A percentile compares a stretch with the other conserved stretches of the same genome.
Evolutionary conservation across 306 rosid genomes (phyloP).

Genomic region (Rubus idaeus): DNA sequence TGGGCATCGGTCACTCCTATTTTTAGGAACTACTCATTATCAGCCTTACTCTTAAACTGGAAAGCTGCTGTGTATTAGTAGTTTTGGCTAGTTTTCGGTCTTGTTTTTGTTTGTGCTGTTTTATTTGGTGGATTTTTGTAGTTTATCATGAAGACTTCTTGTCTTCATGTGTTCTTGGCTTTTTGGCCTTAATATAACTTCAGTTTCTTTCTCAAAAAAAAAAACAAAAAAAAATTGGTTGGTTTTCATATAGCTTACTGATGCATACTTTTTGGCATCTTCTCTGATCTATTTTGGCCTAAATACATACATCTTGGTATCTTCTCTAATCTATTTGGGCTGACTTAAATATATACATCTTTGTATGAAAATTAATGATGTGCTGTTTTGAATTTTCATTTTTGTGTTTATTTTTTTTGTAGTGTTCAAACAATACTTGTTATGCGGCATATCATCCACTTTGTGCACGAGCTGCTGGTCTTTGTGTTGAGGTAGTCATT

Average conservation of each 20-base stretch:
- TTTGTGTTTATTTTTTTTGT: slow-evolving; percentile 21
- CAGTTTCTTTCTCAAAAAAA: no score
- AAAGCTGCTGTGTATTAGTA: no score
- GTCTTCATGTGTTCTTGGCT: no score
- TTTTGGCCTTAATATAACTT: no score
- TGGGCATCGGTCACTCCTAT: no score
- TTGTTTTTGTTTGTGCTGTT: no score
- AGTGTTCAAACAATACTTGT: slow-evolving; percentile 96
- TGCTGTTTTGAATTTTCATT: slow-evolving; percentile 13
- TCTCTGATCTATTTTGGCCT: neutral
- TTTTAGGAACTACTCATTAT: no score
- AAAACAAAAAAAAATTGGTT: no score
- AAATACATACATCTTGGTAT: neutral
- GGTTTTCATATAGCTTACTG: neutral
- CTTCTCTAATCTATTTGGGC: neutral
- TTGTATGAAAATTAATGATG: neutral
- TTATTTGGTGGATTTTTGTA: no score
- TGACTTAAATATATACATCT: neutral
- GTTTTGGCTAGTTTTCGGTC: no score
- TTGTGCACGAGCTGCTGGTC: slow-evolving; percentile 99
- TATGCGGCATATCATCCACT: slow-evolving; percentile 97
- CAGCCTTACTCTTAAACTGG: no score
- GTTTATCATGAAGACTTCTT: no score
- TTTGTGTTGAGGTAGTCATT: slow-evolving; percentile 87
- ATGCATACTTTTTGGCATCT: neutral